Evolutionary conservation across 2,329 filamentous ascomycete species (phyloP), one percentile per base, ranked within the genome.

Genomic region (Lachnellula cervina): DNA sequence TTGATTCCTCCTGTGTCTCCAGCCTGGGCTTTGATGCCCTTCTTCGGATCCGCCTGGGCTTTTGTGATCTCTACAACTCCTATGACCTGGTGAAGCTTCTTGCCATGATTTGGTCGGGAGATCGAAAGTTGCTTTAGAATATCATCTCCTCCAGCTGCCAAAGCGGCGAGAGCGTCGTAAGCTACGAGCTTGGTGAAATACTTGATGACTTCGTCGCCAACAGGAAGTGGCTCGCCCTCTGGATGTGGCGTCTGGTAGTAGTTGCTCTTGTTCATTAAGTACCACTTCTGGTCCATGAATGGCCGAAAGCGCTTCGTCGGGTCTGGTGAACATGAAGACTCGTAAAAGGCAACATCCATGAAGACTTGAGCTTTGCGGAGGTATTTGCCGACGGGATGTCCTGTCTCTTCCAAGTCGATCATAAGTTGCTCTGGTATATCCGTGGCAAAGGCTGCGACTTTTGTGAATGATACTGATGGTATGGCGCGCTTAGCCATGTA

Each of bases 151-250:
- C 59, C 56, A 0, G 62, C 58, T 3, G 62, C 66, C 28, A 68
- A 48, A 5, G 66, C 66, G 5, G 66, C 66, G 1, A 69, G 44
- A 19, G 65, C 65, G 51, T 69, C 66, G 43, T 69, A 69, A 2
- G 59, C 62, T 7, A 64, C 58, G 9, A 67, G 54, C 45, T 62
- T 64, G 17, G 55, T 62, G 49, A 67, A 61, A 25, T 59, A 66
- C 2, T 62, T 51, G 6, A 66, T 35, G n/a, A 66, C 61, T 19
- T 59, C 60, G 17, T 62, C 54, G 13, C 59, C 62, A 17, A 48
- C 40, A 1, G 59, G 65, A 32, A 51, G 57, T 14, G 43, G 28
- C 13, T 59, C 56, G 21, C 59, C 56, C 3, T 6, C 14, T 21
- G 44, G 28, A 16, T 38, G 21, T n/a, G 40, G 56, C 7, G 25